Evolutionary conservation across 2,329 filamentous ascomycete genomes (phyloP), one percentile per base, ranked within the genome.

Genomic region (Alternaria infectoria): DNA sequence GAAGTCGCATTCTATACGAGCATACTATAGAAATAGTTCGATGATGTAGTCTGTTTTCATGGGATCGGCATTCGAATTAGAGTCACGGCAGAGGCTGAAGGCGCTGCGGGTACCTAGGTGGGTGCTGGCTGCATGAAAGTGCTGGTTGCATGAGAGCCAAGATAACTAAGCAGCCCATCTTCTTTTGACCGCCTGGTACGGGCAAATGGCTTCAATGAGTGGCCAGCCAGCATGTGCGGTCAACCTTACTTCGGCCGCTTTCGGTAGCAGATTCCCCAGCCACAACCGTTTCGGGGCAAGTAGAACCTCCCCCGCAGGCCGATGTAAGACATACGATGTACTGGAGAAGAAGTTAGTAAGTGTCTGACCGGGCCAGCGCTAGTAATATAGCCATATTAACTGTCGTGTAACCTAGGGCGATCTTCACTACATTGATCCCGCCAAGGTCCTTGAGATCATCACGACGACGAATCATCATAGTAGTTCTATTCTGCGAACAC

Each of bases 341-440:
- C 23, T 23, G 25, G 13, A 61, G 47, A 32, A 13, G 21, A 28
- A n/a, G 26, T 26, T 30, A 9, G 15, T n/a, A 36, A 19, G 12
- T 17, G 15, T 47, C 40, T 46, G 40, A 32, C 26, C 12, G 28
- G 26, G 19, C 44, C 11, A 56, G 58, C 44, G 7, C 40, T 12
- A 26, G 45, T 25, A 50, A 19, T 62, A 52, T 62, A 56, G 17
- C 32, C 44, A 59, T 30, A 62, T 55, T 59, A 59, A 59, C 50
- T 50, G 56, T 19, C 54, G 60, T 62, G 50, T 59, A 55, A 62
- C 60, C 28, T 36, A 21, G 32, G 46, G 5, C 21, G 60, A 59
- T 59, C 55, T 50, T 51, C 30, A 21, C 57, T 30, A 10, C 17
- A 50, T 45, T 45, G 4, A 26, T 12, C 17, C 49, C 32, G 47